Evolutionary conservation across 2,329 filamentous ascomycete species (phyloP), one percentile per base, ranked within the genome.

Genomic region (Colletotrichum tabaci): DNA sequence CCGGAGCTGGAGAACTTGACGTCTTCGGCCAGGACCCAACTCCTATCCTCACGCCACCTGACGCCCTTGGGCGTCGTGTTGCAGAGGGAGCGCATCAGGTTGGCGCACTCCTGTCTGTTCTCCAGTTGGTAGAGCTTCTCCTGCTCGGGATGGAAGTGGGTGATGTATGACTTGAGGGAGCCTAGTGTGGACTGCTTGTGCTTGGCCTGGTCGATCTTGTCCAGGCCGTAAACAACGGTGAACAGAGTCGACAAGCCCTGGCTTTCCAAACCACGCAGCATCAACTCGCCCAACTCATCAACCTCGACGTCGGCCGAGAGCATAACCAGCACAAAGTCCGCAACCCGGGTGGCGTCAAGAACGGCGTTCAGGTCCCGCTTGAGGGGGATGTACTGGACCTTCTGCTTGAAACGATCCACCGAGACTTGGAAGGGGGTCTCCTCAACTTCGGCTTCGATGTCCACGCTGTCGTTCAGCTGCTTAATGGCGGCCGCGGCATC

Each of bases 241-340:
- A 97, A 90, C n/a, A 97, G 89, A 26, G 95, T 98, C 0, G 96
- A 98, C 75, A 99, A 90, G 77, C 96, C 96, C 83, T 99, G 96
- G 76, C 94, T 94, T 84, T 98, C 95, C 42, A 98, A 92, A 58
- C 93, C 92, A 76, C 94, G 91, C 73, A 99, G 86, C 69, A 98
- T 92, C 76, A 94, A 84, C 82, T 98, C 95, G 74, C 95, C 96
- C 50, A 95, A 84, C 61, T 91, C 88, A 77, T 98, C 96, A 8
- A 97, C 93, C 81, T 98, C 94, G 73, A 94, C 89, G 55, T 92
- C 88, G 23, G 95, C 91, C 4, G 95, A 97, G 3, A 99, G 84
- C 16, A 98, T 87, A 72, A 98, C 90, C 9, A 98, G 83, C 15
- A 99, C 93, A 80, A 97, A 98, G 81, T 99, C 96, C 47, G 96